Evolutionary conservation across 1,284 basidiomycete species (phyloP).

Genomic region (Porogramme epimiltina): DNA sequence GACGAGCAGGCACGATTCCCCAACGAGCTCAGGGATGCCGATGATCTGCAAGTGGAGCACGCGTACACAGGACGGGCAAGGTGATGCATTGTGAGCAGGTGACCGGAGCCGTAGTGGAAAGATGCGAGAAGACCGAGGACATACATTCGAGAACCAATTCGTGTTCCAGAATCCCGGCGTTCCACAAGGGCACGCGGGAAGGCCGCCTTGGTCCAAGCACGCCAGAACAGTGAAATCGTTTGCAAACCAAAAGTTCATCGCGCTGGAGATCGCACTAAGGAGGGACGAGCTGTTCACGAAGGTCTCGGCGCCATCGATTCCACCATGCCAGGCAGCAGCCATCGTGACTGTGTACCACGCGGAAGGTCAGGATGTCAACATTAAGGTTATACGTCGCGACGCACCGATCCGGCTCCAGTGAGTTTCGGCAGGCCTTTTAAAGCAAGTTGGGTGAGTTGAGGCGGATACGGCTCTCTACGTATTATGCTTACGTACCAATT

Average conservation of each 20-base stretch:
- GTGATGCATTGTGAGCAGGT: neutral
- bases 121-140: no score
- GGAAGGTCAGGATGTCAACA: neutral
- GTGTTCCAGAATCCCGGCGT: constrained; percentile 66
- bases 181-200: constrained; percentile 49
- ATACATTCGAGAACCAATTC: constrained; percentile 67
- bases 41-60: constrained; percentile 60
- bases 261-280: constrained; percentile 43
- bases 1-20: constrained; percentile 59
- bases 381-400: constrained; percentile 15
- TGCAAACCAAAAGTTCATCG: constrained; percentile 67
- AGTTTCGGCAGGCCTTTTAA: constrained; percentile 48
- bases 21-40: constrained; percentile 55
- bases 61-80: no score
- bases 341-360: constrained; percentile 35
- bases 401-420: constrained; percentile 65
- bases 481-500: constrained; percentile 65
- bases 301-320: constrained; percentile 36
- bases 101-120: neutral
- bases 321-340: constrained; percentile 59
- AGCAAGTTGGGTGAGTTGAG: neutral
- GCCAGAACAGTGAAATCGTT: constrained; percentile 55
- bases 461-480: neutral
- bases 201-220: constrained; percentile 53
- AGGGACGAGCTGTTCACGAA: constrained; percentile 43